Percentiles rank a stretch among this genome's conserved stretches.
Evolutionary conservation across 345 rosid genomes (phyloP).

Genomic region (Jatropha curcas): DNA sequence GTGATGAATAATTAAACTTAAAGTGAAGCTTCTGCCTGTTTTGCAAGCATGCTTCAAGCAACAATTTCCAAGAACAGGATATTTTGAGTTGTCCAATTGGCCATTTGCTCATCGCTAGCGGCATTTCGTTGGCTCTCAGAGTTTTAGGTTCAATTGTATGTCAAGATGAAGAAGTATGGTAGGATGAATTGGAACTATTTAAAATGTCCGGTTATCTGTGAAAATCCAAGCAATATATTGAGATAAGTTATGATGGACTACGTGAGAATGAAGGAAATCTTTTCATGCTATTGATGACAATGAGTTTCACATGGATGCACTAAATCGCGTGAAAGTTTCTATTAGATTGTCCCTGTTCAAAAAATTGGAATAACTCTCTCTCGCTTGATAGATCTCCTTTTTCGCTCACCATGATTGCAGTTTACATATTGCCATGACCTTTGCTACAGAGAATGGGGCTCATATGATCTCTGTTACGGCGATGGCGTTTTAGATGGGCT

Average conservation of each 20-base stretch:
- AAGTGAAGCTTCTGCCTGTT: not conserved
- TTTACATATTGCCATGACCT: not conserved
- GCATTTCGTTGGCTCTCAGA: not conserved
- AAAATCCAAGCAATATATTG: not conserved
- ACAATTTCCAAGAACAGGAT: not conserved
- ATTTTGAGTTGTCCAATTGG: not conserved
- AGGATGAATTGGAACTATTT: not conserved
- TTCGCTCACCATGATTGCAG: not conserved
- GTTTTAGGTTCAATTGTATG: not conserved
- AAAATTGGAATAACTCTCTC: not conserved
- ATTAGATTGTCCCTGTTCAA: not conserved
- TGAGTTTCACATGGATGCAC: not conserved
- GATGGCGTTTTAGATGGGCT: too few species aligned
- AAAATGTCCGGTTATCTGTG: not conserved
- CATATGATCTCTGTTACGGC: too few species aligned
- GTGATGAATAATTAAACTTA: not conserved
- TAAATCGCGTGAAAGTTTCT: not conserved
- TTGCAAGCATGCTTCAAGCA: not conserved
- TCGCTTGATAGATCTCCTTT: not conserved
- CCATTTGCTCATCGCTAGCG: not conserved
- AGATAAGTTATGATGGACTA: not conserved
- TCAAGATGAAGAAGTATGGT: not conserved
- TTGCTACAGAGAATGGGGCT: not conserved
- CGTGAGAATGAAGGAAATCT: not conserved
- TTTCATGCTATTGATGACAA: conserved; percentile 20